Evolutionary conservation across 2,329 filamentous ascomycete species (phyloP), one percentile per base, ranked within the genome.

Genomic region (Calonectria pteridis): DNA sequence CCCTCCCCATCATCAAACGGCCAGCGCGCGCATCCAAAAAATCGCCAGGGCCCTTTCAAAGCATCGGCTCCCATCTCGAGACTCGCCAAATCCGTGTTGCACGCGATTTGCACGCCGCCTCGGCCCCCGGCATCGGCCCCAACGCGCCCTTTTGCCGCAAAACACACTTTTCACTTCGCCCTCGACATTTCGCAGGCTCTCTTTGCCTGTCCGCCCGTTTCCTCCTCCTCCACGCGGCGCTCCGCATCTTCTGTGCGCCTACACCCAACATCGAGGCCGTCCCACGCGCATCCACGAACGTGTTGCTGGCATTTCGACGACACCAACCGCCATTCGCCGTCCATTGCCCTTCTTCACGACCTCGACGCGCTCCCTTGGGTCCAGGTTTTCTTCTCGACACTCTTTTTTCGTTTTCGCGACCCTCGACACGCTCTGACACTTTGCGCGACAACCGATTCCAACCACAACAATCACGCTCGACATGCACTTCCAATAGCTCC

Each of bases 21-120:
- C 85, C 84, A 88, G 86, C 83, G 87, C 89, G 89, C 89, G 89
- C 89, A 91, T 91, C 88, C 85, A 88, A 90, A 89, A 89, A 88
- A 89, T 90, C 89, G 87, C 88, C 88, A 88, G 86, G 88, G 87
- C 88, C 87, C 87, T 88, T 86, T 86, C 87, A 87, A 88, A 88
- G 84, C 89, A 91, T 91, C 89, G 85, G 88, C 85, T 85, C 83
- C 86, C 88, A 90, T 91, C 89, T 85, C 84, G 84, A 88, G 85
- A 87, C 84, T 83, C 85, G 85, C 86, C 84, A 87, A 86, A 85
- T 86, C 86, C 85, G 84, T 85, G 86, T 87, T 86, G 85, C 86
- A 89, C 89, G 88, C 89, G 86, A 87, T 87, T 89, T 87, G 84
- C 83, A 87, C 85, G 84, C 87, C 84, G 85, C 83, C 84, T 80